Evolutionary conservation across 129 eudicot genomes (phyloP), one percentile per base, ranked within the genome.

Genomic region (Arctium lappa): DNA sequence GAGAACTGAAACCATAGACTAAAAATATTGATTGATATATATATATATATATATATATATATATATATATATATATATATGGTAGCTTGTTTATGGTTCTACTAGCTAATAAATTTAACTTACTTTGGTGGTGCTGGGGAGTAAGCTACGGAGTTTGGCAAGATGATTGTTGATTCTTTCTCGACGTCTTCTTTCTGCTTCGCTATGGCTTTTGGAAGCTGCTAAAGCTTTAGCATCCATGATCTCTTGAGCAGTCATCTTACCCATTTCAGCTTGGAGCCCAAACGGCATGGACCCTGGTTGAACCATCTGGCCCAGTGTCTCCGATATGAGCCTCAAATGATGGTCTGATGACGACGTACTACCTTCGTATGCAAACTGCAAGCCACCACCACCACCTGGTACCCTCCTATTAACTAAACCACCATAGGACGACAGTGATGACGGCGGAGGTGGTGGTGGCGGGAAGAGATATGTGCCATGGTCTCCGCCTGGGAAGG

Each of bases 221-320:
- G 99, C 99, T 8, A 95, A 92, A 46, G 99, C 99, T 85, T 95
- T 95, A 15, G 99, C 99, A 80, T 95, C 99, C 97, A 95, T 95
- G 34, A 95, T 92, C 80, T 95, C 99, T 77, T 95, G 99, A 78
- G 99, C 92, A 56, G 90, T 91, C 92, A 95, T 88, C 78, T 91
- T 92, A 69, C 91, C 94, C 72, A 95, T 82, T 76, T 95, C 99
- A 13, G 93, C 89, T 76, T 93, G 99, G 78, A 94, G 92, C 8
- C 94, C 92, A 72, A 94, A 92, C 9, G 97, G 96, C 83, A 82
- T 89, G 36, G 91, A 85, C 39, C 88, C 82, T 5, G 98, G 91
- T 69, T 90, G 97, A 82, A 75, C 91, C 79, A 94, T 91, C 76
- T 89, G 94, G n/a, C 92, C 94, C 7, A 88, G 39, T 34, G 92